A percentile compares a stretch with the other conserved stretches of the same genome.
Conservation (phyloP, 192 early-diverging fungal species). For the Umbelopsis ramanniana region DNA sequence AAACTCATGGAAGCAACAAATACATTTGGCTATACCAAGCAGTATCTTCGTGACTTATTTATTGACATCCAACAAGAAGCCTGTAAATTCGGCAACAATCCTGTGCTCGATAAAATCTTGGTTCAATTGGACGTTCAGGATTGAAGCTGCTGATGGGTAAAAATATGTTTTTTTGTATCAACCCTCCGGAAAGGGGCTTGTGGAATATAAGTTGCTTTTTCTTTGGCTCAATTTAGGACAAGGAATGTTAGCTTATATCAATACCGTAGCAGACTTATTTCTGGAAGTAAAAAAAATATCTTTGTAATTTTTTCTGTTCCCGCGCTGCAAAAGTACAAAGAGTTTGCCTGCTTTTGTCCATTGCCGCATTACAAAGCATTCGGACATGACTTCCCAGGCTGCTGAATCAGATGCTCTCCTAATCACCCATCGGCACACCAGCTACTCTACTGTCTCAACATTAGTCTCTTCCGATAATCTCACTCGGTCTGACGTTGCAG, state of each 20-base stretch:
- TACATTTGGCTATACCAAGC: constrained; percentile 69
- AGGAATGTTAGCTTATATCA: too few species aligned
- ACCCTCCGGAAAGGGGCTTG: not conserved
- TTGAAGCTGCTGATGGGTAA: not conserved
- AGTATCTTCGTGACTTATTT: constrained; percentile 60
- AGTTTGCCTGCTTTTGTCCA: not conserved
- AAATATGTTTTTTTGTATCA: not conserved
- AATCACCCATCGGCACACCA: not conserved
- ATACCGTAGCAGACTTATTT: too few species aligned
- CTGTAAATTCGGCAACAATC: constrained; percentile 69
- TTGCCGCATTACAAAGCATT: not conserved
- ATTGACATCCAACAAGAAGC: constrained; percentile 61
- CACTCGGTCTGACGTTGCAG: constrained; percentile 17
- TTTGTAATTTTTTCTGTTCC: not conserved
- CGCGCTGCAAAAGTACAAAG: not conserved
- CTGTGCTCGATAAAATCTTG: constrained; percentile 56
- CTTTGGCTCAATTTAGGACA: too few species aligned
- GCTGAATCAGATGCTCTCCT: not conserved
- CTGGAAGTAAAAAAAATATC: too few species aligned
- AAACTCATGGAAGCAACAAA: constrained; percentile 65
- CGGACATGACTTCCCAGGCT: not conserved
- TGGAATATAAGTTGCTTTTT: too few species aligned
- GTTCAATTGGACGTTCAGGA: constrained; percentile 39
- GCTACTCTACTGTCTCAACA: not conserved
- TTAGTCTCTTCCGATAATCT: not conserved